A percentile compares a stretch with the other conserved stretches of the same genome.
Conservation (phyloP, 225 moss, liverwort and hornwort species). For the Bryum argenteum region DNA sequence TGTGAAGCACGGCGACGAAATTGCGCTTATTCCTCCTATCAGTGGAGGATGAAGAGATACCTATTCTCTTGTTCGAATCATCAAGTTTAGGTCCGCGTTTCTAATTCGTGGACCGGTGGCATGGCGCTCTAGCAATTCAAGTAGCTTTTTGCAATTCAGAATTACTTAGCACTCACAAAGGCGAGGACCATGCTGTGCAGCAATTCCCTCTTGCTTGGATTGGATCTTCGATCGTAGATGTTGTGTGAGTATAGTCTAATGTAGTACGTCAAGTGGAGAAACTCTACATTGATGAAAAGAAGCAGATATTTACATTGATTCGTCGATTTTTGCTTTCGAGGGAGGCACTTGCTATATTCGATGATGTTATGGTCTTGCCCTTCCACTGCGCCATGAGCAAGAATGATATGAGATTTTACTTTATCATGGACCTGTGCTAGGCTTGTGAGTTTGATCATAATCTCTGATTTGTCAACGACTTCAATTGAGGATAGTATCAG, state of each 20-base stretch:
- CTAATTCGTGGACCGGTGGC: background rate
- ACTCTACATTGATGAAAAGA: too few relatives aligned
- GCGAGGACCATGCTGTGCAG: too few relatives aligned
- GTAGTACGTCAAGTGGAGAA: too few relatives aligned
- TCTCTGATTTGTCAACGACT: background rate
- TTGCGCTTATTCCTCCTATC: constrained; percentile 86
- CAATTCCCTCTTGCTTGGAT: too few relatives aligned
- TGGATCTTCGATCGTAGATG: too few relatives aligned
- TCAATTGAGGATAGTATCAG: background rate
- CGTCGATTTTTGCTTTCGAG: too few relatives aligned
- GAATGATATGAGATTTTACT: background rate
- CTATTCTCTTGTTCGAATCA: background rate
- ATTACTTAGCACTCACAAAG: too few relatives aligned
- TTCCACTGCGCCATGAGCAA: too few relatives aligned
- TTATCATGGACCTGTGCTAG: background rate
- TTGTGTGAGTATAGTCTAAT: too few relatives aligned
- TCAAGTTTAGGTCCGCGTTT: background rate
- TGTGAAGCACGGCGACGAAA: constrained; percentile 63
- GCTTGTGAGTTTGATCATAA: constrained; percentile 3
- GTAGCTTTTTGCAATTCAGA: background rate
- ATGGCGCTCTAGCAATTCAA: background rate
- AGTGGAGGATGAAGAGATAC: constrained; percentile 65
- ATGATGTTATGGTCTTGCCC: too few relatives aligned
- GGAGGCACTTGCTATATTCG: too few relatives aligned
- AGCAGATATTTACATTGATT: too few relatives aligned